Percentiles rank a stretch among this genome's conserved stretches.
Evolutionary conservation across 495 filamentous ascomycete genomes (phyloP).

Genomic region (Penicillium macrosclerotiorum): DNA sequence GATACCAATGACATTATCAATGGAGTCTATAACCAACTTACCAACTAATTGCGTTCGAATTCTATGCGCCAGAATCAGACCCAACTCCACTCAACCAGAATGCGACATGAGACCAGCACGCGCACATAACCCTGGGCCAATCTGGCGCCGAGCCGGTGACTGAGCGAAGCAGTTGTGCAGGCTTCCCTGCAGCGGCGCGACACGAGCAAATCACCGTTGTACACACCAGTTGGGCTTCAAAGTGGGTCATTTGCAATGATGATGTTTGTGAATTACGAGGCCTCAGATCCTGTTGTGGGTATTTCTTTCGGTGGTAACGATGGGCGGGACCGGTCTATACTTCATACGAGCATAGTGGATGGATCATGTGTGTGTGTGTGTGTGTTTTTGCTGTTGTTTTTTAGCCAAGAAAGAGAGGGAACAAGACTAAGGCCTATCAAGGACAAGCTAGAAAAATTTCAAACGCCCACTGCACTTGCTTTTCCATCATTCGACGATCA

Average conservation of each 20-base stretch:
- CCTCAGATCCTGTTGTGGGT: conserved; percentile 14
- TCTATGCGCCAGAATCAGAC: too few relatives aligned
- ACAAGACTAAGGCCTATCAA: not conserved
- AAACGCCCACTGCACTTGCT: conserved; percentile 11
- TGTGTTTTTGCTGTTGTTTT: not conserved
- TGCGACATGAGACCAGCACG: conserved; percentile 4
- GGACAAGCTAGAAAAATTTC: conserved; percentile 9
- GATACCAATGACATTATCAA: too few relatives aligned
- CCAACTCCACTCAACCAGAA: conserved; percentile 2
- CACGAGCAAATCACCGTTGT: conserved; percentile 39
- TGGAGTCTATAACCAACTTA: too few relatives aligned
- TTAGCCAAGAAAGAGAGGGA: not conserved
- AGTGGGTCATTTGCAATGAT: conserved; percentile 24
- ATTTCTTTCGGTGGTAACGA: not conserved
- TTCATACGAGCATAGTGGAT: conserved; percentile 2
- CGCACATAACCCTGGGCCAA: conserved; percentile 11
- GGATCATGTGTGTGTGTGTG: conserved; percentile 5
- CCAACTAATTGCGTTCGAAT: too few relatives aligned
- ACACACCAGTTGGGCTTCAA: conserved; percentile 33
- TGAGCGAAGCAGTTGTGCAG: conserved; percentile 24
- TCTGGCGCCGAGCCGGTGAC: conserved; percentile 18
- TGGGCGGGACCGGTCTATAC: not conserved
- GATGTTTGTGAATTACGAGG: conserved; percentile 22
- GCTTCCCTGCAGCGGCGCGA: conserved; percentile 19
- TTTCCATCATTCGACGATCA: conserved; percentile 38